These are phyloP conservation scores for Entomophthora muscae DNA, from an alignment of 371 early-diverging fungal genomes.

Conservation along the genomic window DNA sequence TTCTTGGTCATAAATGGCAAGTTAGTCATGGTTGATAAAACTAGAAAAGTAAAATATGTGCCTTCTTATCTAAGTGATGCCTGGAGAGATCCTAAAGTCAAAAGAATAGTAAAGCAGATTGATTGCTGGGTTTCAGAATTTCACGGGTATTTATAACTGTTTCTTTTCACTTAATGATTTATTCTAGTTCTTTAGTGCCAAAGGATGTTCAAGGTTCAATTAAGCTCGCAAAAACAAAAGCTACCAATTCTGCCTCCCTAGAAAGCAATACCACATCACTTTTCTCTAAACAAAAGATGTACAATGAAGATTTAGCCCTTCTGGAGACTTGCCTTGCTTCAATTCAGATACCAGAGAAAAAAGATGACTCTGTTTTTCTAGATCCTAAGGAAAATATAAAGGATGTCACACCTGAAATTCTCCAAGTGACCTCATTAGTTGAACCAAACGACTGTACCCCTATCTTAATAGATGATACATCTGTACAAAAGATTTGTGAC, in stretches of 20 bases:
- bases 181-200: background rate
- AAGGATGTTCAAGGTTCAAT: background rate
- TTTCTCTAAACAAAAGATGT: background rate
- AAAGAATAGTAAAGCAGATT: constrained; percentile 25
- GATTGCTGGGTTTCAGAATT: constrained; percentile 31
- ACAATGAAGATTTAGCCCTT: background rate
- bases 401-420: no score
- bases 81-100: constrained; percentile 32
- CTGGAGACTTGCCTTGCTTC: background rate
- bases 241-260: no score
- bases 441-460: no score
- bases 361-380: no score
- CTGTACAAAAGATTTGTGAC: no score
- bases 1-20: constrained; percentile 31
- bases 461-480: no score
- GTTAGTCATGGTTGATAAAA: constrained; percentile 20
- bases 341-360: no score
- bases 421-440: no score
- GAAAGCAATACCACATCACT: background rate
- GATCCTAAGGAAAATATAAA: no score
- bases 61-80: constrained; percentile 23
- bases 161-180: background rate
- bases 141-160: constrained; percentile 18
- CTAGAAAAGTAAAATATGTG: constrained; percentile 19
- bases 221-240: no score